Evolutionary conservation across 768 basidiomycete genomes (phyloP).

Genomic region (Gyrodon lividus): DNA sequence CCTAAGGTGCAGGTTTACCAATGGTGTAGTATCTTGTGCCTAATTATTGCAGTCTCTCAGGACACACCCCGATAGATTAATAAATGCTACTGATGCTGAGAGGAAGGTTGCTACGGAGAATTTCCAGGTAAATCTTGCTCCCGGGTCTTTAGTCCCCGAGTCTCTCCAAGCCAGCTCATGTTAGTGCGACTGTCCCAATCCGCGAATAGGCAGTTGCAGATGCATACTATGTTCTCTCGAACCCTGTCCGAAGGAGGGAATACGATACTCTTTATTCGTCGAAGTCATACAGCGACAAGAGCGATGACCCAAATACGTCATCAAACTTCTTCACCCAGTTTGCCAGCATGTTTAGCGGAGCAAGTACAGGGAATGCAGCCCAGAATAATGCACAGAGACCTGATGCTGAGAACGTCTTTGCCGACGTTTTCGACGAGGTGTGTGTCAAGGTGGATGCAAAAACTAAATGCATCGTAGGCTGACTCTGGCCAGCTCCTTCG

Average conservation of each 20-base stretch:
- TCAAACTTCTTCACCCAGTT: constrained; percentile 77
- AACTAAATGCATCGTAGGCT: background rate
- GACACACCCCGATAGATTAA: constrained; percentile 86
- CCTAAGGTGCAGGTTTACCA: constrained; percentile 45
- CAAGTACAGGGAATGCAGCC: constrained; percentile 26
- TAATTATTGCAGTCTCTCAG: constrained; percentile 39
- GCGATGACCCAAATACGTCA: constrained; percentile 64
- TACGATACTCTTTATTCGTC: constrained; percentile 69
- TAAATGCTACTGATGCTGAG: constrained; percentile 67
- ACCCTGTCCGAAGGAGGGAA: constrained; percentile 66
- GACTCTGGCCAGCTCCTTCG: constrained; percentile 57
- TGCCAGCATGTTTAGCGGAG: constrained; percentile 62
- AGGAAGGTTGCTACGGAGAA: constrained; percentile 74
- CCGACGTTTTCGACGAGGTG: constrained; percentile 91
- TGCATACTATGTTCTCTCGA: constrained; percentile 91
- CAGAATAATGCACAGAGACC: constrained; percentile 49
- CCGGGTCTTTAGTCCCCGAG: background rate
- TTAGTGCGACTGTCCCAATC: background rate
- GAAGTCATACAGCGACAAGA: constrained; percentile 47
- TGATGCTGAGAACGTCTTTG: constrained; percentile 79
- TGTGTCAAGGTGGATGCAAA: constrained; percentile 12
- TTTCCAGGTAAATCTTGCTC: constrained; percentile 62
- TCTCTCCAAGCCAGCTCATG: background rate
- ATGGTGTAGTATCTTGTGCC: constrained; percentile 1
- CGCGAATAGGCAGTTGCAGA: constrained; percentile 74